Evolutionary conservation across 1,284 basidiomycete species (phyloP).

Genomic region (Agaricales sp.): DNA sequence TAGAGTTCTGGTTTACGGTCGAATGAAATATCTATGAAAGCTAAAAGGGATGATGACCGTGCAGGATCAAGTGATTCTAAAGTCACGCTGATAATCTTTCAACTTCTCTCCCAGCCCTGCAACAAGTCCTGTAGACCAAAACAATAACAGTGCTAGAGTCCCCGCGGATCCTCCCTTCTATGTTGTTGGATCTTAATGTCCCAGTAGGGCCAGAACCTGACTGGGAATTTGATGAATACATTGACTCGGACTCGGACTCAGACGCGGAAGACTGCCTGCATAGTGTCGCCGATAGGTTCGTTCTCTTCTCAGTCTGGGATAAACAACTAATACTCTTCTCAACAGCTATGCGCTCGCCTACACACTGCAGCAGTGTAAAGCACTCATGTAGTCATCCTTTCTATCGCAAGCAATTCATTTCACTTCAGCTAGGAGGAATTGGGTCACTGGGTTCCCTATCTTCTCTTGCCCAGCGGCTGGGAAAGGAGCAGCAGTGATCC

Average conservation of each 20-base stretch:
- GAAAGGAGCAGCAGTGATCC: slow-evolving; percentile 36
- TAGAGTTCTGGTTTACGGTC: slow-evolving; percentile 17
- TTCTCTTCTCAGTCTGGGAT: background rate
- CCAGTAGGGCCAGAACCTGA: slow-evolving; percentile 40
- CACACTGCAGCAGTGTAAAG: background rate
- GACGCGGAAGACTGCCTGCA: slow-evolving; percentile 25
- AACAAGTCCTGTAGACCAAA: too few relatives aligned
- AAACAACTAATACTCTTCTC: background rate
- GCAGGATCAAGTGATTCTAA: slow-evolving; percentile 5
- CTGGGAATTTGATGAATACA: slow-evolving; percentile 55
- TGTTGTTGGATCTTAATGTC: slow-evolving; percentile 21
- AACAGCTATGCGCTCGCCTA: slow-evolving; percentile 3
- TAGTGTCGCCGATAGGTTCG: slow-evolving; percentile 44
- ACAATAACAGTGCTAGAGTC: too few relatives aligned
- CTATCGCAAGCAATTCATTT: background rate
- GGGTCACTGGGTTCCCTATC: slow-evolving; percentile 39
- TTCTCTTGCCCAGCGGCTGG: slow-evolving; percentile 60
- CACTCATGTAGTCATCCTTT: background rate
- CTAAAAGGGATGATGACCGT: slow-evolving; percentile 2
- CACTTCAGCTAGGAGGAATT: background rate
- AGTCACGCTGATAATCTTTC: too few relatives aligned
- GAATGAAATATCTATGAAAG: too few relatives aligned
- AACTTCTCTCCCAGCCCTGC: too few relatives aligned
- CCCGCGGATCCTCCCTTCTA: too few relatives aligned
- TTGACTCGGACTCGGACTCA: slow-evolving; percentile 21